Evolutionary conservation across 2,329 filamentous ascomycete species (phyloP).

Genomic region (Xylaria sp.): DNA sequence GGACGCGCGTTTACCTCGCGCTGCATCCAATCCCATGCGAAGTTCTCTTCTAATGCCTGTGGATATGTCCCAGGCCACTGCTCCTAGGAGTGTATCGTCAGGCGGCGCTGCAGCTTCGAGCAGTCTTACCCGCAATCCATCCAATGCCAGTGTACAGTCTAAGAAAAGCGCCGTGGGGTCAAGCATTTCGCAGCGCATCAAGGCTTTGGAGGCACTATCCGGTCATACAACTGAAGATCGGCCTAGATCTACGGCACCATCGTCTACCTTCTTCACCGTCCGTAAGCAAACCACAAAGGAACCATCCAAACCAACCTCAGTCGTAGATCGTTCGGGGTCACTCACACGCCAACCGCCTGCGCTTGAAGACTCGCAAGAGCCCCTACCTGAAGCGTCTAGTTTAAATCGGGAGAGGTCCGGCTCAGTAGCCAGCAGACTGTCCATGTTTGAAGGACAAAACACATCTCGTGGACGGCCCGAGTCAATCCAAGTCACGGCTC

Average conservation of each 20-base stretch:
- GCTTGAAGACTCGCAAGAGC: conserved; percentile 45
- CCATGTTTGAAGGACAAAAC: conserved; percentile 62
- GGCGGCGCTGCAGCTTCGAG: conserved; percentile 65
- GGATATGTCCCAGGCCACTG: conserved; percentile 58
- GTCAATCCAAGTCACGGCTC: conserved; percentile 88
- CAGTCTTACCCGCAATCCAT: conserved; percentile 63
- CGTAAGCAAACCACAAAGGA: conserved; percentile 52
- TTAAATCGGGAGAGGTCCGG: conserved; percentile 58
- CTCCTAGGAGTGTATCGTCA: conserved; percentile 65
- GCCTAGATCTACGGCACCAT: conserved; percentile 48
- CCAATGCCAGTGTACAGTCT: conserved; percentile 61
- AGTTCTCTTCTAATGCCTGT: conserved; percentile 58
- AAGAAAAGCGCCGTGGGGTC: conserved; percentile 87
- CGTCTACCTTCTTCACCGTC: conserved; percentile 58
- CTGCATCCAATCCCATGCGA: conserved; percentile 61
- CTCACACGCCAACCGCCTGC: conserved; percentile 44
- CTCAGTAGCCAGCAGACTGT: conserved; percentile 65
- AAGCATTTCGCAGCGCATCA: conserved; percentile 93
- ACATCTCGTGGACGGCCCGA: conserved; percentile 66
- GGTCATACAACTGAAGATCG: conserved; percentile 51
- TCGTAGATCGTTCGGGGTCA: conserved; percentile 52
- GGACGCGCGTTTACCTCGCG: conserved; percentile 54
- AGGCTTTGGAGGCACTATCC: conserved; percentile 85
- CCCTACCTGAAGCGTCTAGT: conserved; percentile 38
- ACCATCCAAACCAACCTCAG: conserved; percentile 50